Conservation (phyloP, 169 alveolate species). For the Eimeria falciformis region DNA sequence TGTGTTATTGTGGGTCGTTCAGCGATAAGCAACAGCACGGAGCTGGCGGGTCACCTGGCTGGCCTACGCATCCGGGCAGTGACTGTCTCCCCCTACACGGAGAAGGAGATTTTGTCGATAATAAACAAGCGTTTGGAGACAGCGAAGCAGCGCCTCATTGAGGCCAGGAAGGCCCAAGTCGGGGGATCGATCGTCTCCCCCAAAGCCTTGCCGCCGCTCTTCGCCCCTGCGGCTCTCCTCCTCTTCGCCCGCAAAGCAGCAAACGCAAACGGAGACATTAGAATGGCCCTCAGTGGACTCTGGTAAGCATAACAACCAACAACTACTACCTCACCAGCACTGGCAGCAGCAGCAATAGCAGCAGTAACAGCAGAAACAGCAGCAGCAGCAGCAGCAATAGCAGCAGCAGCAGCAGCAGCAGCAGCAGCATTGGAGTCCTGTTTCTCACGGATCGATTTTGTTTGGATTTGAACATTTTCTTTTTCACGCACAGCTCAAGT, state of each 20-base stretch:
- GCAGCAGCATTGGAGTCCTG: neutral
- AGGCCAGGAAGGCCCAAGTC: neutral
- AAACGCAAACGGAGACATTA: constrained; percentile 41
- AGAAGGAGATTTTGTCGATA: neutral
- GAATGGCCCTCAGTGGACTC: constrained; percentile 38
- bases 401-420: neutral
- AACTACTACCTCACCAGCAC: neutral
- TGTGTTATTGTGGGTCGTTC: neutral
- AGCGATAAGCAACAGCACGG: constrained; percentile 66
- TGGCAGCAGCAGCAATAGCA: neutral
- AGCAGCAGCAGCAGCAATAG: constrained; percentile 8
- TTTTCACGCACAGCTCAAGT: no score
- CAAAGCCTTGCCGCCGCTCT: constrained; percentile 16
- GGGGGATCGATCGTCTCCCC: neutral
- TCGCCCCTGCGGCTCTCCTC: constrained; percentile 35
- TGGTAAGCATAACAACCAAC: constrained; percentile 5
- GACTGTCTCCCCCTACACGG: constrained; percentile 54
- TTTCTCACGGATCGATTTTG: no score
- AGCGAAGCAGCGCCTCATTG: neutral
- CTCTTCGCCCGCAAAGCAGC: constrained; percentile 47
- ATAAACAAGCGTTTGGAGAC: neutral
- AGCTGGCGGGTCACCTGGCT: constrained; percentile 46
- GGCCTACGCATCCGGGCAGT: constrained; percentile 38
- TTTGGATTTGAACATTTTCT: no score
- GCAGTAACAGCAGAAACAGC: neutral